Conservation (phyloP, 1,284 basidiomycete genomes). For the Porodaedalea pini region DNA sequence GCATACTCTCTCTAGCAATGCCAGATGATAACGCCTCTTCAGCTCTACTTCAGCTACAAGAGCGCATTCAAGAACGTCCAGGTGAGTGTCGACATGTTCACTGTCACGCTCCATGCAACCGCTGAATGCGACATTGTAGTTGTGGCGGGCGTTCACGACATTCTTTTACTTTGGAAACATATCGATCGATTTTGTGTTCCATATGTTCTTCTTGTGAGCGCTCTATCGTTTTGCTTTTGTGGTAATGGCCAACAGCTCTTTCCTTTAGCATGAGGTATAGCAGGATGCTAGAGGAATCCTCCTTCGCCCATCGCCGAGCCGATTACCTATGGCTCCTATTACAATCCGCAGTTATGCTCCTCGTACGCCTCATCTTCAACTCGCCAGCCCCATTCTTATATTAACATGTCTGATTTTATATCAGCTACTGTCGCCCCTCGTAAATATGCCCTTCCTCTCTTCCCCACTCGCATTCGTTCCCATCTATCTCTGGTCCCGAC, state of each 20-base stretch:
- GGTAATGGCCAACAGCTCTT: neutral
- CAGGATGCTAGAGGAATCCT: conserved; percentile 92
- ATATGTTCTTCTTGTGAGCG: conserved; percentile 96
- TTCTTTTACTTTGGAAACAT: conserved; percentile 96
- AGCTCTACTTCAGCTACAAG: conserved; percentile 89
- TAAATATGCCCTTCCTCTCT: conserved; percentile 88
- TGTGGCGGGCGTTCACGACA: conserved; percentile 86
- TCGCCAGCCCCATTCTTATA: neutral
- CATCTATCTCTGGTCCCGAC: conserved; percentile 94
- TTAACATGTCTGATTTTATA: conserved; percentile 6
- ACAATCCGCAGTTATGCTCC: conserved; percentile 75
- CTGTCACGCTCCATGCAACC: neutral
- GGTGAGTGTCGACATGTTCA: conserved; percentile 40
- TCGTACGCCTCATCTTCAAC: conserved; percentile 58
- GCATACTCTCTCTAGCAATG: conserved; percentile 65
- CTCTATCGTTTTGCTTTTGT: neutral
- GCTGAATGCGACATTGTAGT: conserved; percentile 39
- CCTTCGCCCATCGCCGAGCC: conserved; percentile 85
- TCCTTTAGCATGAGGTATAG: conserved; percentile 86
- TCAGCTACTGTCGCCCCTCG: conserved; percentile 77
- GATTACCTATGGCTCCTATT: conserved; percentile 94
- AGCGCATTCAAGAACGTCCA: conserved; percentile 79
- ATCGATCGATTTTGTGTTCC: conserved; percentile 93
- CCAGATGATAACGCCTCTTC: conserved; percentile 82
- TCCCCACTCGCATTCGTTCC: conserved; percentile 88